Conservation (phyloP, 805 yeast species). For the Cyberlindnera misumaiensis region DNA sequence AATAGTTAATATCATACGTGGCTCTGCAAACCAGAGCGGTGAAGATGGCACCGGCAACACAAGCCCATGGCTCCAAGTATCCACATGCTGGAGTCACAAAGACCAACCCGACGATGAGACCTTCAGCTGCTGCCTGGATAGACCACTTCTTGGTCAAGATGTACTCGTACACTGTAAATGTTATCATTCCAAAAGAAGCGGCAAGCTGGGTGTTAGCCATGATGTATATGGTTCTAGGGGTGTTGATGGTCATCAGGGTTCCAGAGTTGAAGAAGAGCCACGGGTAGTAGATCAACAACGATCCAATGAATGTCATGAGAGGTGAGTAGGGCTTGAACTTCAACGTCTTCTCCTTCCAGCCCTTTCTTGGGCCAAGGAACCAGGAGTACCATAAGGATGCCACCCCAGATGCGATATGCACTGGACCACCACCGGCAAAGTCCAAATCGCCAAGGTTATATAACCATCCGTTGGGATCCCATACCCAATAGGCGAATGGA, state of each 20-base stretch:
- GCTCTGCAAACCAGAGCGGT: slow-evolving; percentile 82
- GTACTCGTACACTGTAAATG: slow-evolving; percentile 86
- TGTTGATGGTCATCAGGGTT: slow-evolving; percentile 67
- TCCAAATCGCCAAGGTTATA: slow-evolving; percentile 86
- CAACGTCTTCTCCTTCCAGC: slow-evolving; percentile 25
- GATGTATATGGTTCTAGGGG: slow-evolving; percentile 78
- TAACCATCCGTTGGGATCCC: slow-evolving; percentile 95
- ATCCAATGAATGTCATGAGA: slow-evolving; percentile 82
- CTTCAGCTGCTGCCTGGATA: slow-evolving; percentile 88
- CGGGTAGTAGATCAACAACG: slow-evolving; percentile 84
- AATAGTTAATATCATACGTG: slow-evolving; percentile 74
- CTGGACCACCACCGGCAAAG: slow-evolving; percentile 99
- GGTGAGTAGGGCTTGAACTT: slow-evolving; percentile 89
- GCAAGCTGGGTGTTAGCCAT: slow-evolving; percentile 86
- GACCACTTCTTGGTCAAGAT: slow-evolving; percentile 84
- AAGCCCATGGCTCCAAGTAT: slow-evolving; percentile 84
- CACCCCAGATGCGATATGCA: slow-evolving; percentile 87
- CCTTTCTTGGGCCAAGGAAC: slow-evolving; percentile 72
- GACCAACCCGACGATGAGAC: slow-evolving; percentile 91
- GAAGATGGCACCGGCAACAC: slow-evolving; percentile 71
- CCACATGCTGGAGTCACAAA: slow-evolving; percentile 97
- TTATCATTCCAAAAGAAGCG: slow-evolving; percentile 81
- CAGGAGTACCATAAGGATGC: slow-evolving; percentile 80
- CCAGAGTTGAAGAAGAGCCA: slow-evolving; percentile 96
- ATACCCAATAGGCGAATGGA: slow-evolving; percentile 91